phyloP scores from a whole-genome alignment of 2,329 filamentous ascomycete species.

The Clonostachys rosea region DNA sequence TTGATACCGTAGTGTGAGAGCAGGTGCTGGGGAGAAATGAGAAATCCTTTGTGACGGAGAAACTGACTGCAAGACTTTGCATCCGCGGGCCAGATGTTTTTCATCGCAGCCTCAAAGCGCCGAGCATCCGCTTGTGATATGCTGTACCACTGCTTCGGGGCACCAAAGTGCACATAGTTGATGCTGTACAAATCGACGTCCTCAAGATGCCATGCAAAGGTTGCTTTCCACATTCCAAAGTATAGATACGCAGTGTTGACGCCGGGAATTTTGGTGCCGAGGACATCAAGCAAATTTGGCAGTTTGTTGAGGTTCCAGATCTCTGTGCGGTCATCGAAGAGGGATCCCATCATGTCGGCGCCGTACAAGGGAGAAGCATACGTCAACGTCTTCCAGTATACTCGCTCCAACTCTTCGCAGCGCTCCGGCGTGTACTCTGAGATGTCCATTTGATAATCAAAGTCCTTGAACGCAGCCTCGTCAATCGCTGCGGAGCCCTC shows the following conservation, averaged over 20 bases:
- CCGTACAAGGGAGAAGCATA: slow-evolving; percentile 95
- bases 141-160: slow-evolving; percentile 99
- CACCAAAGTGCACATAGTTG: slow-evolving; percentile 98
- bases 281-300: slow-evolving; percentile 86
- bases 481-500: slow-evolving; percentile 78
- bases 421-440: slow-evolving; percentile 88
- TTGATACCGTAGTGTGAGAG: slow-evolving; percentile 89
- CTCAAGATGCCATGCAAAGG: slow-evolving; percentile 97
- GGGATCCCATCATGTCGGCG: slow-evolving; percentile 90
- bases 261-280: slow-evolving; percentile 92
- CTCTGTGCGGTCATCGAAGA: slow-evolving; percentile 82
- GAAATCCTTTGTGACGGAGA: slow-evolving; percentile 92
- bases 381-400: slow-evolving; percentile 96
- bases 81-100: slow-evolving; percentile 88
- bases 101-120: slow-evolving; percentile 93
- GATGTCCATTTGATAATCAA: slow-evolving; percentile 84
- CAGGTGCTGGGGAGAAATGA: slow-evolving; percentile 87
- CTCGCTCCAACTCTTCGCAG: slow-evolving; percentile 89
- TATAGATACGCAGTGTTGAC: slow-evolving; percentile 98
- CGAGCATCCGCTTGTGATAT: slow-evolving; percentile 94
- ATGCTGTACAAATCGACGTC: slow-evolving; percentile 99
- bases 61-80: slow-evolving; percentile 96
- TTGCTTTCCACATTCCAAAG: slow-evolving; percentile 99
- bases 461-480: slow-evolving; percentile 84
- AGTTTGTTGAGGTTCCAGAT: slow-evolving; percentile 94